Base-by-base conservation (phyloP, 129 eudicot genomes). In the Smallanthus sonchifolius region DNA sequence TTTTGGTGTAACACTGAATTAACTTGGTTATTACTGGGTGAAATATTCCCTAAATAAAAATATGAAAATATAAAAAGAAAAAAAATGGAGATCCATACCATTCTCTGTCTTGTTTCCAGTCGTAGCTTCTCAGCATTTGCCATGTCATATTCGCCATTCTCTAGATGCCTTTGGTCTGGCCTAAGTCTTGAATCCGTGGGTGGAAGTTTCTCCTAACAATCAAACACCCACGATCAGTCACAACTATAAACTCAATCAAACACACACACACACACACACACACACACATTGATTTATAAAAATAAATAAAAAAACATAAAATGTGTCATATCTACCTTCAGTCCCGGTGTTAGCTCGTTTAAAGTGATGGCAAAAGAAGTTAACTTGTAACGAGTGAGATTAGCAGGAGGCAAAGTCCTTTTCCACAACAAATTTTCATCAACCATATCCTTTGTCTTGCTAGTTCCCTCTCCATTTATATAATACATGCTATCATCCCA, bases 401-500 rank as follows among this genome's bases (percentile, higher is more conserved):
- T 69, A 24, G 55, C 59, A 11, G 87, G 81, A 47, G 87, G 82
- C 84, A 72, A 76, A 11, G 75, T 82, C 70, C 91, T 86, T 72
- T 77, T 85, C 97, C 97, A 92, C 36, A 92, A 48, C 20, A 87
- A 75, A 78, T 83, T 66, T 75, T 83, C 83, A 24, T 62, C 91
- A 10, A 49, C 59, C 66, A 77, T 44, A 56, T 85, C 92, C 75
- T 88, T 92, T 34, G 74, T 28, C 79, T 81, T 88, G 54, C 49
- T 66, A 65, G 60, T 35, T 64, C 82, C 79, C 30, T 89, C 96
- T 74, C 97, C 97, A 42, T 42, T 74, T 70, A 72, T 43, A 68
- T 69, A 91, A 70, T 88, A 79, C 74, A 91, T 83, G 72, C 88
- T 83, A 3, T 88, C 92, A 48, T 91, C 90, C 97, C 97, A 91